Percentiles rank a stretch among this genome's conserved stretches.
These are phyloP conservation scores for Colletotrichum sp. DNA, from an alignment of 2,329 filamentous ascomycete genomes.

Conservation along the genomic window DNA sequence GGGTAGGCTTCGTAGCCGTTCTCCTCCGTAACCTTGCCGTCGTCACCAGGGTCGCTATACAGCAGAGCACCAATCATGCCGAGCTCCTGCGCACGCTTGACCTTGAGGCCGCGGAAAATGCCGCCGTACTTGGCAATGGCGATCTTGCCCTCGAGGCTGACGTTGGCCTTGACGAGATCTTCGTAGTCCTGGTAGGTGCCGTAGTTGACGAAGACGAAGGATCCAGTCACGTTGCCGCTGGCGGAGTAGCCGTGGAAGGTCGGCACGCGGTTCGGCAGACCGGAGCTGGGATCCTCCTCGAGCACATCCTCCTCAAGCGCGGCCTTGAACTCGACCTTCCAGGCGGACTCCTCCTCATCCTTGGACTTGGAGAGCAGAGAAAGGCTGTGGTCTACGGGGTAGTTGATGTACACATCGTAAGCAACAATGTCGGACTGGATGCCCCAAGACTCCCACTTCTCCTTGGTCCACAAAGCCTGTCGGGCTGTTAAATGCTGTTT, in stretches of 20 bases:
- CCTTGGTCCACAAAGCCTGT: slow-evolving; percentile 74
- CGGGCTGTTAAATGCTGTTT: slow-evolving; percentile 10
- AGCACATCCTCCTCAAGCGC: slow-evolving; percentile 84
- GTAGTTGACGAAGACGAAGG: slow-evolving; percentile 90
- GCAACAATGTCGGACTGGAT: slow-evolving; percentile 67
- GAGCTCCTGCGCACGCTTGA: slow-evolving; percentile 89
- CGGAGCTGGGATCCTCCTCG: slow-evolving; percentile 80
- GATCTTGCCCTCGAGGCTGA: slow-evolving; percentile 84
- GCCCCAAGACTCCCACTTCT: slow-evolving; percentile 76
- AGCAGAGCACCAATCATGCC: slow-evolving; percentile 87
- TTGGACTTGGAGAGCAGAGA: slow-evolving; percentile 63
- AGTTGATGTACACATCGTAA: slow-evolving; percentile 82
- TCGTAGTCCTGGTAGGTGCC: slow-evolving; percentile 87
- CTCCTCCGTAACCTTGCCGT: slow-evolving; percentile 79
- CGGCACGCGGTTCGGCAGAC: slow-evolving; percentile 74
- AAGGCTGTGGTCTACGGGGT: slow-evolving; percentile 73
- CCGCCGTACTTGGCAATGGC: slow-evolving; percentile 85
- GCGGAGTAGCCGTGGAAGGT: slow-evolving; percentile 97
- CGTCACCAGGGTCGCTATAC: slow-evolving; percentile 89
- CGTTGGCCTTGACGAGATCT: slow-evolving; percentile 75
- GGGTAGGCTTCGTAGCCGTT: slow-evolving; percentile 84
- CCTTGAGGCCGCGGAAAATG: slow-evolving; percentile 88
- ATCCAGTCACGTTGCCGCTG: slow-evolving; percentile 86
- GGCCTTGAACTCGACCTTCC: slow-evolving; percentile 77
- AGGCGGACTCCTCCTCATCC: slow-evolving; percentile 35